phyloP scores from a whole-genome alignment of 805 yeast genomes.

The Metahyphopichia silvanorum region DNA sequence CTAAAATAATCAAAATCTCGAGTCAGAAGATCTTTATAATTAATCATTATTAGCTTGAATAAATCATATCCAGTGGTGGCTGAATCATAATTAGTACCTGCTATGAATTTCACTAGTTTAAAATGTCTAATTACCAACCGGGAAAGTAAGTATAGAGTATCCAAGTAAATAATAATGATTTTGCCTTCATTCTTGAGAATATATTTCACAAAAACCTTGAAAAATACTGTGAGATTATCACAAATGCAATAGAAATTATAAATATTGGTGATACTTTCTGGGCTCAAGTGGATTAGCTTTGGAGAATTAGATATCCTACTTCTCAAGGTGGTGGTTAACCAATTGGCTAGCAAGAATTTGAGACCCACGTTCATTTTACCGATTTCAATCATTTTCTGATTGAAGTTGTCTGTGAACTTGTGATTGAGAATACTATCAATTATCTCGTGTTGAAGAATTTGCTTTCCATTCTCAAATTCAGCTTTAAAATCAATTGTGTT shows the following conservation, averaged over 20 bases:
- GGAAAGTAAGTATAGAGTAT: conserved; percentile 34
- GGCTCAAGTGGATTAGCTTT: conserved; percentile 32
- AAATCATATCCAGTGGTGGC: conserved; percentile 30
- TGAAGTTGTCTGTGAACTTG: conserved; percentile 11
- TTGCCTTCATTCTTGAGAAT: conserved; percentile 38
- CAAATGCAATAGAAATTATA: conserved; percentile 34
- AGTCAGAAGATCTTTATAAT: conserved; percentile 30
- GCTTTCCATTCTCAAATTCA: conserved; percentile 38
- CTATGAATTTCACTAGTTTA: conserved; percentile 30
- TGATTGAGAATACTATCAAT: conserved; percentile 27
- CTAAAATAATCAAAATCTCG: conserved; percentile 32
- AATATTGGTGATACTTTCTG: conserved; percentile 24
- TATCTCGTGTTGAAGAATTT: conserved; percentile 25
- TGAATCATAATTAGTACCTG: conserved; percentile 23
- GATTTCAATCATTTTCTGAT: conserved; percentile 10
- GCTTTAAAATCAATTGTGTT: conserved; percentile 25
- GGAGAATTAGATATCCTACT: conserved; percentile 29
- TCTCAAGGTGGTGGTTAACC: conserved; percentile 45
- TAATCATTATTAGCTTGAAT: conserved; percentile 28
- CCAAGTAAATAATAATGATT: conserved; percentile 39
- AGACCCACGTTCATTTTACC: conserved; percentile 36
- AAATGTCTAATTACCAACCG: conserved; percentile 29
- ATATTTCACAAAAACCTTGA: conserved; percentile 30
- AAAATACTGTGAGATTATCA: conserved; percentile 40
- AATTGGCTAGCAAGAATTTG: conserved; percentile 44